Conservation (phyloP, 2,329 filamentous ascomycete species). For the Plenodomus tracheiphilus region DNA sequence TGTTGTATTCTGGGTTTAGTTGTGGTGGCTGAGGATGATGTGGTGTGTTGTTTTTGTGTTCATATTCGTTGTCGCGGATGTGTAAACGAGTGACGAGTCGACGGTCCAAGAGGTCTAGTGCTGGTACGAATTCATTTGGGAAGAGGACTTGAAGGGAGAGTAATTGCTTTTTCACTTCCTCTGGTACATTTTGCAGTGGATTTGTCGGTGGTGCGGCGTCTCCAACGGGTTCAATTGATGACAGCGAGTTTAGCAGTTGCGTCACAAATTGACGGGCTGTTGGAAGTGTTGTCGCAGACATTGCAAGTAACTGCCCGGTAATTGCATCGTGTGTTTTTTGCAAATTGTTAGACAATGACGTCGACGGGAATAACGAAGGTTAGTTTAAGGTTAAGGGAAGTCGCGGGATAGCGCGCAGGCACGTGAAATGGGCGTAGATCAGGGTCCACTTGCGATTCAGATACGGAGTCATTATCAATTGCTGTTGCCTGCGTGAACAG, state of each 20-base stretch:
- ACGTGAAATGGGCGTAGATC: slow-evolving; percentile 14
- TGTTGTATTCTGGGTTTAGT: neutral
- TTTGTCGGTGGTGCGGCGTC: slow-evolving; percentile 42
- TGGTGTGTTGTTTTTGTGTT: neutral
- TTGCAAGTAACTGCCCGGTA: slow-evolving; percentile 1
- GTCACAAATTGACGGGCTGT: slow-evolving; percentile 39
- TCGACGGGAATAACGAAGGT: slow-evolving; percentile 17
- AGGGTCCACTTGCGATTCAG: neutral
- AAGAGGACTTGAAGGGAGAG: slow-evolving; percentile 84
- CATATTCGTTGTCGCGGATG: slow-evolving; percentile 6
- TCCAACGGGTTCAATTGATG: slow-evolving; percentile 4
- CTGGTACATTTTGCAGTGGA: slow-evolving; percentile 43
- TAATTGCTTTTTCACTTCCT: slow-evolving; percentile 55
- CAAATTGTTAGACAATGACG: slow-evolving; percentile 13
- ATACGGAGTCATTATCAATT: neutral
- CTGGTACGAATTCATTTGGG: slow-evolving; percentile 77
- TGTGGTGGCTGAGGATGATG: neutral
- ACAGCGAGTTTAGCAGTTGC: slow-evolving; percentile 34
- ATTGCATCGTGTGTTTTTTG: slow-evolving; percentile 12
- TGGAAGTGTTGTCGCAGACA: slow-evolving; percentile 19
- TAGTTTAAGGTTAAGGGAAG: slow-evolving; percentile 24
- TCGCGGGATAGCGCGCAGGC: slow-evolving; percentile 16
- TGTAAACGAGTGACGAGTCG: slow-evolving; percentile 64
- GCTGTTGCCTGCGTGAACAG: slow-evolving; percentile 1
- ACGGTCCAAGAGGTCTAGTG: slow-evolving; percentile 85